A percentile compares a stretch with the other conserved stretches of the same genome.
phyloP scores from a whole-genome alignment of 257 asterid genomes.

The Echites panduratus region DNA sequence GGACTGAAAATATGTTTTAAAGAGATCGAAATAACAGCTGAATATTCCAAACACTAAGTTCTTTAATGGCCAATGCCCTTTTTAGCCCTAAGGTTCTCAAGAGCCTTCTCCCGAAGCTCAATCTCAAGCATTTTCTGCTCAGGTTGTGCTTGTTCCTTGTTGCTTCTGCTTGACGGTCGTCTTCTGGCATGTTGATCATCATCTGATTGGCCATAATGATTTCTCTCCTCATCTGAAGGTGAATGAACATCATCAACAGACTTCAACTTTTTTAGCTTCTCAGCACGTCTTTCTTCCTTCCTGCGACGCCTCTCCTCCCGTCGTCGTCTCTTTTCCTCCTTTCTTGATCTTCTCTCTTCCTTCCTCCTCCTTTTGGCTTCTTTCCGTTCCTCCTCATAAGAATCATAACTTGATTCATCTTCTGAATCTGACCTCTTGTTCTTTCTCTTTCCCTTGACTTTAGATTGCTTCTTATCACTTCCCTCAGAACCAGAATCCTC shows the following conservation, averaged over 20 bases:
- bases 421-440: conserved; percentile 51
- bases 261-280: conserved; percentile 54
- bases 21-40: conserved; percentile 21
- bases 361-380: conserved; percentile 74
- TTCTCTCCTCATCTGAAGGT: conserved; percentile 44
- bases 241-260: conserved; percentile 43
- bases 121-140: conserved; percentile 86
- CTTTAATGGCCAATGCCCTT: conserved; percentile 59
- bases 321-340: conserved; percentile 66
- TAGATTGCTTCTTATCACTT: conserved; percentile 35
- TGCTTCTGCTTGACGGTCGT: conserved; percentile 26
- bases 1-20: conserved; percentile 25
- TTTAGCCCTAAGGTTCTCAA: conserved; percentile 86
- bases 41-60: conserved; percentile 30
- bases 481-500: conserved; percentile 44
- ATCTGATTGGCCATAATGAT: conserved; percentile 31
- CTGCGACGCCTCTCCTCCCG: conserved; percentile 67
- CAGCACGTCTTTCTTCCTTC: conserved; percentile 60
- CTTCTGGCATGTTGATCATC: conserved; percentile 45
- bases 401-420: conserved; percentile 68
- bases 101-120: conserved; percentile 95
- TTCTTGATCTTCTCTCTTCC: conserved; percentile 67
- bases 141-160: conserved; percentile 41
- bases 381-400: conserved; percentile 60
- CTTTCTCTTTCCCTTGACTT: conserved; percentile 59